phyloP scores from a whole-genome alignment of 257 asterid species.

The Solanum rostratum region DNA sequence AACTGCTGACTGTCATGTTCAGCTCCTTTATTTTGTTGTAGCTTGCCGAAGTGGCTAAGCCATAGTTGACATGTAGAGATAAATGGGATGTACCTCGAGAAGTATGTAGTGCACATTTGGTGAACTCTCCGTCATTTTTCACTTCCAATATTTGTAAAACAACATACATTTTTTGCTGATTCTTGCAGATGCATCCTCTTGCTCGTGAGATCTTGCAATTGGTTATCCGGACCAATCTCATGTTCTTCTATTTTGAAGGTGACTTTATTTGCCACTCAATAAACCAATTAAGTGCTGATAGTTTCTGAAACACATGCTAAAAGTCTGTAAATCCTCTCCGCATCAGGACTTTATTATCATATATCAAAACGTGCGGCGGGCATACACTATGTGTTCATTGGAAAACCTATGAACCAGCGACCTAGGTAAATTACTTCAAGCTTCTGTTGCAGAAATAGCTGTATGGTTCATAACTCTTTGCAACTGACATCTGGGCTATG shows the following conservation, averaged over 20 bases:
- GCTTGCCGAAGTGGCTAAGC: neutral
- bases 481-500: neutral
- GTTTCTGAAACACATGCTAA: neutral
- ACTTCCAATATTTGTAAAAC: neutral
- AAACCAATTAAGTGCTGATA: neutral
- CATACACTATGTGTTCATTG: constrained; percentile 82
- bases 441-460: neutral
- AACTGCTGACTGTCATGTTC: neutral
- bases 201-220: constrained; percentile 71
- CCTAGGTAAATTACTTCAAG: constrained; percentile 49
- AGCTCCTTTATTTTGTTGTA: neutral
- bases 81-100: neutral
- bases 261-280: constrained; percentile 5
- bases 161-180: neutral
- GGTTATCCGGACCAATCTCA: constrained; percentile 79
- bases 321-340: neutral
- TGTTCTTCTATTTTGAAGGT: constrained; percentile 99
- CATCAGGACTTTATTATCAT: constrained; percentile 82
- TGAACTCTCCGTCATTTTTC: neutral
- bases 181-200: constrained; percentile 59
- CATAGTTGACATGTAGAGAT: neutral
- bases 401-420: constrained; percentile 81
- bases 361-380: constrained; percentile 89
- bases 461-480: neutral
- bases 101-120: neutral